These are phyloP conservation scores for Podila epigama DNA, from an alignment of 192 early-diverging fungal genomes.

Conservation along the genomic window DNA sequence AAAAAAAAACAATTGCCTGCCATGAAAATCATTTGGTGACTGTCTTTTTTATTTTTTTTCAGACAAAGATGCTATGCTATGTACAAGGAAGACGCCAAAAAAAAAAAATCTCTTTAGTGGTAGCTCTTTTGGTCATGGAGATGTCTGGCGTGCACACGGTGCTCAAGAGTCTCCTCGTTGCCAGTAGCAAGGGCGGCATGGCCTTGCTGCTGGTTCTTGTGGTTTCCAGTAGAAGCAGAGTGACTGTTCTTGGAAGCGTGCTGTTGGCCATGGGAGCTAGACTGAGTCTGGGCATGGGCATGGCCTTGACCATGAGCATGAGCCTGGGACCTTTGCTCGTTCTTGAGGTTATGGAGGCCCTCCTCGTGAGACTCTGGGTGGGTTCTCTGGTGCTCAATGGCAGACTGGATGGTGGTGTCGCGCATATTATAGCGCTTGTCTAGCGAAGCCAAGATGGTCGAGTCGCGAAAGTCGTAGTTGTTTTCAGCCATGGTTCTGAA, in stretches of 20 bases:
- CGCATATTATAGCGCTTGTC: conserved; percentile 15
- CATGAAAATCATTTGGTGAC: neutral
- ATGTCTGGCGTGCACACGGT: conserved; percentile 25
- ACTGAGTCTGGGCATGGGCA: neutral
- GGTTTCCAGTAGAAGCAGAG: neutral
- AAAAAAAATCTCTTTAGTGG: no score
- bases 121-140: conserved; percentile 3
- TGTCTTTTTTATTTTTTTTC: neutral
- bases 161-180: conserved; percentile 27
- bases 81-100: neutral
- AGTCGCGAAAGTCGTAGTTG: neutral
- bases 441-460: neutral
- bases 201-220: neutral
- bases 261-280: neutral
- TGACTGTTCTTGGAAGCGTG: neutral
- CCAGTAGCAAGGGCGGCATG: conserved; percentile 31
- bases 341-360: neutral
- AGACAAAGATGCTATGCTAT: neutral
- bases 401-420: conserved; percentile 16
- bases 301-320: neutral
- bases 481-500: conserved; percentile 25
- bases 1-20: neutral
- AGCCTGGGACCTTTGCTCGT: neutral
- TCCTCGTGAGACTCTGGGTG: neutral
- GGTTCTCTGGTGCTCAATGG: neutral